Conservation (phyloP, 495 filamentous ascomycete species). For the Parmelia sp. region DNA sequence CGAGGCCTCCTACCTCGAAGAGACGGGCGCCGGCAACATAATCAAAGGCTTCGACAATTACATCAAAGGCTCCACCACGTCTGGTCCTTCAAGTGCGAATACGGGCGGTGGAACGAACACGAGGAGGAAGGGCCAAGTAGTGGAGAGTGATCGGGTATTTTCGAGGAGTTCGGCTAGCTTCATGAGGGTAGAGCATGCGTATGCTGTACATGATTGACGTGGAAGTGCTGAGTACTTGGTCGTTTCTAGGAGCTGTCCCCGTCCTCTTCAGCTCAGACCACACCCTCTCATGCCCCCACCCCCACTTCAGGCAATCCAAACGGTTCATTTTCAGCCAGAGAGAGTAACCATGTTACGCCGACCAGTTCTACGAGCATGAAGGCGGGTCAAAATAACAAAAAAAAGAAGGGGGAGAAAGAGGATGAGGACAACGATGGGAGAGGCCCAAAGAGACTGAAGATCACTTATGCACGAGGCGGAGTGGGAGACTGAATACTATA, state of each 20-base stretch:
- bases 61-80: constrained; percentile 69
- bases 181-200: constrained; percentile 41
- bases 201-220: not conserved
- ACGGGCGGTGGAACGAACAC: constrained; percentile 28
- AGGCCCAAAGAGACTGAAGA: constrained; percentile 45
- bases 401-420: constrained; percentile 44
- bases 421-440: constrained; percentile 40
- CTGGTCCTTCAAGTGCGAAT: constrained; percentile 23
- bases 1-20: constrained; percentile 85
- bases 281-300: constrained; percentile 46
- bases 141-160: constrained; percentile 48
- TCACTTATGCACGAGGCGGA: constrained; percentile 38
- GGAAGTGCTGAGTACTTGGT: not conserved
- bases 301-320: constrained; percentile 39
- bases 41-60: constrained; percentile 96
- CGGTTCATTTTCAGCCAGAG: constrained; percentile 29
- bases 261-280: constrained; percentile 44
- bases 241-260: constrained; percentile 42
- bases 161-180: constrained; percentile 46
- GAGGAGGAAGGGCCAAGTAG: constrained; percentile 43
- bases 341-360: constrained; percentile 27
- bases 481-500: constrained; percentile 18
- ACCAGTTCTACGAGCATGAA: constrained; percentile 25
- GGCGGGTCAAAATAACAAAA: constrained; percentile 30
- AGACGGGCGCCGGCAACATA: constrained; percentile 86